Conservation (phyloP, 2,329 filamentous ascomycete species). For the Chaetomium globosum region DNA sequence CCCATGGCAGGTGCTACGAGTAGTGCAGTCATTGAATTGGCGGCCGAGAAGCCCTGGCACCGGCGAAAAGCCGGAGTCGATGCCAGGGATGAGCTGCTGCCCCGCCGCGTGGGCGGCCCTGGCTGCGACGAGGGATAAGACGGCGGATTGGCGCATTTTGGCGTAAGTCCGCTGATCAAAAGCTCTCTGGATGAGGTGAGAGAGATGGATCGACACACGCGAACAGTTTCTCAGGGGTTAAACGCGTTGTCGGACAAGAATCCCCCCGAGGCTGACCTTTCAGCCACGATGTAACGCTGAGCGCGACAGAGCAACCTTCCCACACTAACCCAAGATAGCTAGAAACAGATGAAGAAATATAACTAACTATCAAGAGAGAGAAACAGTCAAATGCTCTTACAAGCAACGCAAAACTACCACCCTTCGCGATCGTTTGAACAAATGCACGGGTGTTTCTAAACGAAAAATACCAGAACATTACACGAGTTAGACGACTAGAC, state of each 20-base stretch:
- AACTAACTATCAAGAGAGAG: no score
- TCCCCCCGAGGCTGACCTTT: neutral
- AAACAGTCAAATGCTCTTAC: no score
- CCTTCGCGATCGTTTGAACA: no score
- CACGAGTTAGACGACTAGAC: no score
- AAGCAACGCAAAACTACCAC: no score
- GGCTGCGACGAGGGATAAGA: neutral
- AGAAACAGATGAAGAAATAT: neutral
- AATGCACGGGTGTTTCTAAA: no score
- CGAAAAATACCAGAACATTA: no score
- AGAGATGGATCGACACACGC: neutral
- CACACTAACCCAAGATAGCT: neutral
- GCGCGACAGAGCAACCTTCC: no score
- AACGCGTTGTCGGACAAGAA: neutral
- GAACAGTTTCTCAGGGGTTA: neutral
- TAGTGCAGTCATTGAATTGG: constrained; percentile 5
- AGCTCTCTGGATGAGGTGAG: neutral
- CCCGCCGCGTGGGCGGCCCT: neutral
- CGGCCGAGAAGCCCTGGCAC: neutral
- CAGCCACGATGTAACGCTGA: neutral
- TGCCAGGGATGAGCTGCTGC: neutral
- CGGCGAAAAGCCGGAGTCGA: neutral
- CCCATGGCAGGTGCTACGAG: neutral
- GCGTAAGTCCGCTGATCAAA: neutral
- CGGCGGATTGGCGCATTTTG: neutral